Evolutionary conservation across 202 grass and related monocot species (phyloP), one percentile per base, ranked within the genome.

Genomic region (Carex sylvatica): DNA sequence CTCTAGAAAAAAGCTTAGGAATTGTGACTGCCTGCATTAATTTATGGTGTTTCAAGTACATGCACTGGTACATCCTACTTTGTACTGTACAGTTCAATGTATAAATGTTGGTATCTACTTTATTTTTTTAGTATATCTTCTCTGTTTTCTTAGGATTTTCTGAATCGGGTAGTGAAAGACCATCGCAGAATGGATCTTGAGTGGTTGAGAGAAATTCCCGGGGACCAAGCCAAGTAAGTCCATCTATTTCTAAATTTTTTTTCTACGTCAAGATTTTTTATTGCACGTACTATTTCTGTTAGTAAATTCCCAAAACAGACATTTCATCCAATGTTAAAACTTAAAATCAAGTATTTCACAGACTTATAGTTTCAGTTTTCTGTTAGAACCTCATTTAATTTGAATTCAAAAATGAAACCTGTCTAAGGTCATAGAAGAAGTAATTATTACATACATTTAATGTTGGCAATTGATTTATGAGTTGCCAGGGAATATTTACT

Each of bases 111-210:
- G 8, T 26, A 62, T 62, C 60, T 23, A 62, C 60, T 20, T 62
- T 42, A 71, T 31, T 40, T 13, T 13, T 71, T 40, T 71, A 47
- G 26, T 60, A 47, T 63, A 65, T 47, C 20, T 19, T 64, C 36
- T 80, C 62, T 84, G 60, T 80, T 83, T 89, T 77, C 78, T 67
- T 87, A 93, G 93, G 82, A 79, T 83, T 90, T 99, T 63, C 86
- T 99, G 58, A 91, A 96, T 80, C 93, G 96, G 72, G 88, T 99
- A 85, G 86, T 89, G 42, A 93, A 36, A 85, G 93, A 99, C 82
- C 96, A 99, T 82, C 93, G 91, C 78, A 93, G 88, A 78, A 90
- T 99, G 80, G 89, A 99, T 87, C 96, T 99, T 70, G 96, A 99
- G 66, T 99, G 96, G 96, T 65, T 99, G 85, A 89, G 96, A 82